phyloP scores from a whole-genome alignment of 352 stramenopile genomes.

The Pythium dissotocum region DNA sequence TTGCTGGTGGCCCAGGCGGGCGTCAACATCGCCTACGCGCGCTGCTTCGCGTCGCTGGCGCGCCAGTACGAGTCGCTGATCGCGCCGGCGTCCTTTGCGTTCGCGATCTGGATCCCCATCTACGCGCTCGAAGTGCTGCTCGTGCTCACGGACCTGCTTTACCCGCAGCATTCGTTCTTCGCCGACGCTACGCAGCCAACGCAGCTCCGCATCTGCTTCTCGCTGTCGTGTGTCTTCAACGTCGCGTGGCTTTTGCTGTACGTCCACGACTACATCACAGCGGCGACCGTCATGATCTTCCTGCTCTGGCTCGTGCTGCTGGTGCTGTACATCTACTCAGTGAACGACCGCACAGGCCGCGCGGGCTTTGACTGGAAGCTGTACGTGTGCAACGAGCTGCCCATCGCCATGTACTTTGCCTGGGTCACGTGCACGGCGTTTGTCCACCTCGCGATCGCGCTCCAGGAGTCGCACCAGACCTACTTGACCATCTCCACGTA shows the following conservation, averaged over 20 bases:
- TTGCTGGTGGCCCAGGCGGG: constrained; percentile 60
- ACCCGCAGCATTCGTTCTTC: constrained; percentile 67
- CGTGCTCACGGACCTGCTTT: constrained; percentile 64
- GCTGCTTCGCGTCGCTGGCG: constrained; percentile 45
- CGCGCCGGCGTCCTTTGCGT: constrained; percentile 58
- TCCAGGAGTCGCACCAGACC: constrained; percentile 52
- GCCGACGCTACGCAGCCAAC: constrained; percentile 63
- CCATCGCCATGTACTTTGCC: constrained; percentile 76
- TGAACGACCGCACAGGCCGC: constrained; percentile 67
- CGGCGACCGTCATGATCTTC: constrained; percentile 60
- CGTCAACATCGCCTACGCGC: constrained; percentile 71
- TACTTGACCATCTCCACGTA: constrained; percentile 65
- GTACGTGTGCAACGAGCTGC: constrained; percentile 75
- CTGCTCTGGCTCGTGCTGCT: constrained; percentile 71
- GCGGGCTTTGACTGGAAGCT: constrained; percentile 57
- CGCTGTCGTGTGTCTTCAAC: constrained; percentile 65
- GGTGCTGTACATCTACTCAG: constrained; percentile 77
- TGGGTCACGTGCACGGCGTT: constrained; percentile 76
- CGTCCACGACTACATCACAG: constrained; percentile 53
- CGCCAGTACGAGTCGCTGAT: constrained; percentile 77
- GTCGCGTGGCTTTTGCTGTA: constrained; percentile 65
- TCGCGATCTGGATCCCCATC: constrained; percentile 68
- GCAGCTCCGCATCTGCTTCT: constrained; percentile 68
- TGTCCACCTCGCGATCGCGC: constrained; percentile 63
- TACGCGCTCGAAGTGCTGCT: constrained; percentile 67